Base-by-base conservation (phyloP, 257 asterid species). In the Jacaranda mimosifolia region DNA sequence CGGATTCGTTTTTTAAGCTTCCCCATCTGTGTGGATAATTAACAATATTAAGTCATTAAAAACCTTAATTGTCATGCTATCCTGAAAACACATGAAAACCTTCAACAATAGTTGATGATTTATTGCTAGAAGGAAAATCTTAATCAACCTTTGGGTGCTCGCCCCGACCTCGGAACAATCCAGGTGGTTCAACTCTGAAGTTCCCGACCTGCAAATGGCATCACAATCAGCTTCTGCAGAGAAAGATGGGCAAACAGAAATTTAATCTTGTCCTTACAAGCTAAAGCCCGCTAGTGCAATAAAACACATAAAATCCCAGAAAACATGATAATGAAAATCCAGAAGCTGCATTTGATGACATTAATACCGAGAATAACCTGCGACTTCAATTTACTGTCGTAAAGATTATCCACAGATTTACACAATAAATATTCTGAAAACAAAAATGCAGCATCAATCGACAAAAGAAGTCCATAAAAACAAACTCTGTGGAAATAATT, bases 111-210 rank as follows among this genome's bases (percentile, higher is more conserved):
- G 10, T 18, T 6, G 68, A 35, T 40, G 51, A 43, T 32, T 63
- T 19, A 63, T 11, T 39, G 76, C 60, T 26, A 38, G 76, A 49
- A 21, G 62, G 63, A 39, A 63, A 52, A 70, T 49, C 51, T 56
- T 26, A 82, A 63, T 43, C 40, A 52, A 95, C 99, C 99, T 88
- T 95, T 75, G 99, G 99, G 84, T 95, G 99, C 76, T 95, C 99
- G 36, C 99, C 99, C 3, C 99, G 97, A 26, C 99, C 99, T 70
- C 99, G 91, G 85, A 95, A 95, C 87, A 95, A 79, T 55, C 98
- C 98, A 86, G 99, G 99, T 32, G 98, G 99, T 80, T 95, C 99
- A 83, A 93, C 99, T 79, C 99, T 89, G 80, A 95, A 95, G 88
- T 95, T 95, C 26, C 99, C 99, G 58, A 95, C 99, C 99, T 95